These are phyloP conservation scores for Tylopilus vinaceipallidus DNA, from an alignment of 768 basidiomycete genomes.

Conservation along the genomic window DNA sequence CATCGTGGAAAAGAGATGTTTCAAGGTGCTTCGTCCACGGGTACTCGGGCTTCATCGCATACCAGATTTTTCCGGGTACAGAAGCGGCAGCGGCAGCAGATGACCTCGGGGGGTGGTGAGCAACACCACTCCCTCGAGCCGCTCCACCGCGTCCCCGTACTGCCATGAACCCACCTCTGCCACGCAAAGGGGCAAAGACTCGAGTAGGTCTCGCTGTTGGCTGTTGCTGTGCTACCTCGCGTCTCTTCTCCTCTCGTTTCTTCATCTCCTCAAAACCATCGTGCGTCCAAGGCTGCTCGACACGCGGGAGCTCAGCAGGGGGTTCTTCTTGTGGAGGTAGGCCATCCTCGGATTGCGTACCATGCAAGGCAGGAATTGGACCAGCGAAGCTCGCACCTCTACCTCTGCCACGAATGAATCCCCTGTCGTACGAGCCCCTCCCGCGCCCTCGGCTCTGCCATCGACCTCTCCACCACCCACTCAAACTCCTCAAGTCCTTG, in stretches of 20 bases:
- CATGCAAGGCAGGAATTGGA: conserved; percentile 7
- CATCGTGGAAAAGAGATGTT: conserved; percentile 66
- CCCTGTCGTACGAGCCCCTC: conserved; percentile 41
- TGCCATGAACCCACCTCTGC: conserved; percentile 45
- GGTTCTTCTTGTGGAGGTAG: conserved; percentile 16
- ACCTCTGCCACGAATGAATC: conserved; percentile 57
- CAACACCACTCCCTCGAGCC: conserved; percentile 41
- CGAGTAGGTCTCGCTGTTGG: conserved; percentile 30
- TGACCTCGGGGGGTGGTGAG: conserved; percentile 31
- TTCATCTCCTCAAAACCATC: conserved; percentile 90
- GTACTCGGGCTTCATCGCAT: conserved; percentile 71
- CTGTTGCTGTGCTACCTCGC: conserved; percentile 33
- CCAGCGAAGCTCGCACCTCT: conserved; percentile 44
- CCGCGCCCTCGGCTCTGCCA: conserved; percentile 72
- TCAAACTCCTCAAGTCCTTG: conserved; percentile 77
- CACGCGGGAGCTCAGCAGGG: conserved; percentile 45
- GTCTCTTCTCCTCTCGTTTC: conserved; percentile 60
- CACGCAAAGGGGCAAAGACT: conserved; percentile 40
- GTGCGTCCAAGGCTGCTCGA: conserved; percentile 77
- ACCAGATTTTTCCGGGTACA: conserved; percentile 57
- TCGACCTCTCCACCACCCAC: conserved; percentile 84
- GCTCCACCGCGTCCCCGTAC: conserved; percentile 46
- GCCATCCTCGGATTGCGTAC: conserved; percentile 21
- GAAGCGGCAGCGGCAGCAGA: conserved; percentile 28
- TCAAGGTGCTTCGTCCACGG: conserved; percentile 86